Conservation (phyloP, 1,284 basidiomycete species). For the Exobasidium cylindrosporum region DNA sequence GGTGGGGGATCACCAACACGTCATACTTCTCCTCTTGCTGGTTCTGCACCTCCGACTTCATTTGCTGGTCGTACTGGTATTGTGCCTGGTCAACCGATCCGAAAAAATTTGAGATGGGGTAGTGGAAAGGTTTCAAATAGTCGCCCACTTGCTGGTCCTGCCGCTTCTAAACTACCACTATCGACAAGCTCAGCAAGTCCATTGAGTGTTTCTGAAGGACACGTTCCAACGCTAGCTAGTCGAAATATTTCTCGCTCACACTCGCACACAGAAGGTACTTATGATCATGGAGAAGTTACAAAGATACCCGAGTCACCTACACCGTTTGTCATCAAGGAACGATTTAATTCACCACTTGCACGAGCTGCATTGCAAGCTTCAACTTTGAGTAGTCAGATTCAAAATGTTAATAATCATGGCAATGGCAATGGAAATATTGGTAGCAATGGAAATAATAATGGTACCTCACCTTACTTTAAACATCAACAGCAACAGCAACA, state of each 20-base stretch:
- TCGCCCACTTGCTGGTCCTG: conserved; percentile 22
- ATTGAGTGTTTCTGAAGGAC: no score
- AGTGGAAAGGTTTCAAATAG: conserved; percentile 47
- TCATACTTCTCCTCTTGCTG: conserved; percentile 32
- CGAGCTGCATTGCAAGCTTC: not conserved
- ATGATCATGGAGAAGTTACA: not conserved
- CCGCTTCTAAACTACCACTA: no score
- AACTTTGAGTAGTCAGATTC: not conserved
- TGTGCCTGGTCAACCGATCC: conserved; percentile 40
- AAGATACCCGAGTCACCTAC: not conserved
- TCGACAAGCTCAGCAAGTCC: no score
- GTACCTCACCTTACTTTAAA: not conserved
- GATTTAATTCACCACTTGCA: not conserved
- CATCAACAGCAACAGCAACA: not conserved
- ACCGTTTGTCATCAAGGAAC: not conserved
- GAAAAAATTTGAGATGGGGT: conserved; percentile 52
- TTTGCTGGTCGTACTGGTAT: conserved; percentile 14
- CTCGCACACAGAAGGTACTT: no score
- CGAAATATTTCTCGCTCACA: no score
- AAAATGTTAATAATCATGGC: not conserved
- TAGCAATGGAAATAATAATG: not conserved
- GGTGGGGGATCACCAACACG: not conserved
- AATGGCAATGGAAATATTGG: not conserved
- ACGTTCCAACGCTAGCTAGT: no score
- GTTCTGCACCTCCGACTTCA: conserved; percentile 22